Conservation (phyloP, 441 rosid genomes). For the Populus trichocarpa region DNA sequence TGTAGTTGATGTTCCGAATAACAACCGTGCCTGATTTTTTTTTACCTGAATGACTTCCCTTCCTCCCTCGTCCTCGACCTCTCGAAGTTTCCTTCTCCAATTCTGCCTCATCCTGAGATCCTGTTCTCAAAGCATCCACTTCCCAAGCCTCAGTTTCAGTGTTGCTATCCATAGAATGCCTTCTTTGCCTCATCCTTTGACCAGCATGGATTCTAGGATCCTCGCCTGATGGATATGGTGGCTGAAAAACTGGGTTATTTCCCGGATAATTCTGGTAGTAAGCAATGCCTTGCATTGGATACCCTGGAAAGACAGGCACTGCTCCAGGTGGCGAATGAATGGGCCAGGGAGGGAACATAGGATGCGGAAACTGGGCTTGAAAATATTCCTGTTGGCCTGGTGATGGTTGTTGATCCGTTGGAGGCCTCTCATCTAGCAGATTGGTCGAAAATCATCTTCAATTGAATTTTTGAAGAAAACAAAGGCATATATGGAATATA, state of each 20-base stretch:
- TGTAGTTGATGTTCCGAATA: conserved; percentile 81
- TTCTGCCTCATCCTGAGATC: conserved; percentile 45
- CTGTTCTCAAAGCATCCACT: conserved; percentile 33
- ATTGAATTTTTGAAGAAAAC: conserved; percentile 1
- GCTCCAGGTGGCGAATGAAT: conserved; percentile 86
- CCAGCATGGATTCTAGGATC: conserved; percentile 52
- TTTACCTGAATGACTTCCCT: conserved; percentile 47
- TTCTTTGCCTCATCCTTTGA: conserved; percentile 49
- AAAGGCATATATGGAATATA: conserved; percentile 1
- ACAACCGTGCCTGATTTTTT: conserved; percentile 74
- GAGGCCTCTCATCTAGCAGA: conserved; percentile 57
- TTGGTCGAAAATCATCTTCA: conserved; percentile 4
- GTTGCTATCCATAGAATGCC: conserved; percentile 56
- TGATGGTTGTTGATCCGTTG: conserved; percentile 50
- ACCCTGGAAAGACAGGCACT: conserved; percentile 76
- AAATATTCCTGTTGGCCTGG: conserved; percentile 49
- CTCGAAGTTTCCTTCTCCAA: conserved; percentile 33
- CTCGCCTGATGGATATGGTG: conserved; percentile 61
- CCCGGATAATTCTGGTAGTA: conserved; percentile 72
- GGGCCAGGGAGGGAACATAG: conserved; percentile 80
- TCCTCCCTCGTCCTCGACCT: conserved; percentile 32
- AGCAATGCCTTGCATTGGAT: conserved; percentile 81
- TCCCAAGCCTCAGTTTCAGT: conserved; percentile 48
- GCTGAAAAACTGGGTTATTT: conserved; percentile 56
- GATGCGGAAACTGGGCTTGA: conserved; percentile 74